These are phyloP conservation scores for Rhodotorula sp. DNA, from an alignment of 1,284 basidiomycete species.

Conservation along the genomic window DNA sequence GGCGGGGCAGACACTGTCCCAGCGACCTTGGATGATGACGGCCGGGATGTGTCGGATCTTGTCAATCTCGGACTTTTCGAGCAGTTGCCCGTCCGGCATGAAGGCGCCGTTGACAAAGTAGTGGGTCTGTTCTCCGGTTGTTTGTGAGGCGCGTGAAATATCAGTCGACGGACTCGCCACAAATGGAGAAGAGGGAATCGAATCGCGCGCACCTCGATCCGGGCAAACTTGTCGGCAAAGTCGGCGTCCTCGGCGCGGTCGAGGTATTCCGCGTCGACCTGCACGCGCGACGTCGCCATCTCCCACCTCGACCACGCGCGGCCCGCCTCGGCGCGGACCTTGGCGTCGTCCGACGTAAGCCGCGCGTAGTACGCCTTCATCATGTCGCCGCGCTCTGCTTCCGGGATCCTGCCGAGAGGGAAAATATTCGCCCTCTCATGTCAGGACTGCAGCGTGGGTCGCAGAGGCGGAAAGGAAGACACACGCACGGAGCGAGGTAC, in stretches of 20 bases:
- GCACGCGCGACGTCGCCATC: conserved; percentile 77
- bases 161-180: neutral
- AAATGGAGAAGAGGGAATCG: neutral
- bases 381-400: conserved; percentile 73
- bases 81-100: conserved; percentile 79
- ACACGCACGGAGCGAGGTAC: conserved; percentile 58
- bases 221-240: conserved; percentile 63
- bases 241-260: conserved; percentile 64
- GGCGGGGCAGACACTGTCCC: conserved; percentile 55
- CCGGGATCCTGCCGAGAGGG: conserved; percentile 63
- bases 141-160: neutral
- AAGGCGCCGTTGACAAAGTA: conserved; percentile 78
- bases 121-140: conserved; percentile 66
- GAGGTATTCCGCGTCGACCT: conserved; percentile 67
- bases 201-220: conserved; percentile 26
- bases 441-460: too few species aligned
- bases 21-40: conserved; percentile 22
- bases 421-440: too few species aligned
- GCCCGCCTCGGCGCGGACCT: conserved; percentile 68
- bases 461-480: too few species aligned
- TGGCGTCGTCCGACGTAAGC: conserved; percentile 71
- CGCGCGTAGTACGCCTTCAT: conserved; percentile 79
- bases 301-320: conserved; percentile 88
- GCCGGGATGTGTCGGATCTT: conserved; percentile 64
- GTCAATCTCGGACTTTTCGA: conserved; percentile 78